Conservation (phyloP, 345 rosid species). For the Salix viminalis region DNA sequence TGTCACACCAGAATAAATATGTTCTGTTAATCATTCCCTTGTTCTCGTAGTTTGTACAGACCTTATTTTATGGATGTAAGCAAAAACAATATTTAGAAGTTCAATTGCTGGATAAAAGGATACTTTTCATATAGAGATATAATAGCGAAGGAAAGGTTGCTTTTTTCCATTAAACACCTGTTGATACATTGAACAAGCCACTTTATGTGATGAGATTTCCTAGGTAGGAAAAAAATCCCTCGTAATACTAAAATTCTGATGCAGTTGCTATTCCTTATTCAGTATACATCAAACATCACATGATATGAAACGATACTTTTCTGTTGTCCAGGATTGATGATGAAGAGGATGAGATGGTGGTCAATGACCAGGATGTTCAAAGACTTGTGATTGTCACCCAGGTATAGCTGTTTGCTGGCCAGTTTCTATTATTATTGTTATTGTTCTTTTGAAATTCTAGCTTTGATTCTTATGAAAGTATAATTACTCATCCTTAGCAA, state of each 20-base stretch:
- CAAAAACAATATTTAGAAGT: neutral
- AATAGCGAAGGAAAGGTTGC: neutral
- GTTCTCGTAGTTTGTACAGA: neutral
- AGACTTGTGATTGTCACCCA: constrained; percentile 94
- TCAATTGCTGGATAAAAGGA: neutral
- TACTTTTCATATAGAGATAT: neutral
- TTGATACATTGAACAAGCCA: neutral
- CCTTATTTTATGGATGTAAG: neutral
- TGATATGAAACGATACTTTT: neutral
- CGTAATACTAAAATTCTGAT: no score
- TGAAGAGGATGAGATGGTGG: constrained; percentile 71
- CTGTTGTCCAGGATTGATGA: constrained; percentile 55
- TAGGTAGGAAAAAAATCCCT: neutral
- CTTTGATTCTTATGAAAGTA: neutral
- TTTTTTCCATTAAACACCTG: neutral
- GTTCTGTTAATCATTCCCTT: neutral
- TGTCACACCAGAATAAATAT: neutral
- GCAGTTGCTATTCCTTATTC: no score
- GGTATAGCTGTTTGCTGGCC: constrained; percentile 35
- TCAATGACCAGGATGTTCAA: constrained; percentile 79
- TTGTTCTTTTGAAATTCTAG: neutral
- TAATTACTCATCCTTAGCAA: neutral
- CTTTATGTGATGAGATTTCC: neutral
- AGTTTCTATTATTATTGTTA: neutral
- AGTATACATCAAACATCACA: neutral